Evolutionary conservation across 306 rosid species (phyloP).

Genomic region (Vicia faba): DNA sequence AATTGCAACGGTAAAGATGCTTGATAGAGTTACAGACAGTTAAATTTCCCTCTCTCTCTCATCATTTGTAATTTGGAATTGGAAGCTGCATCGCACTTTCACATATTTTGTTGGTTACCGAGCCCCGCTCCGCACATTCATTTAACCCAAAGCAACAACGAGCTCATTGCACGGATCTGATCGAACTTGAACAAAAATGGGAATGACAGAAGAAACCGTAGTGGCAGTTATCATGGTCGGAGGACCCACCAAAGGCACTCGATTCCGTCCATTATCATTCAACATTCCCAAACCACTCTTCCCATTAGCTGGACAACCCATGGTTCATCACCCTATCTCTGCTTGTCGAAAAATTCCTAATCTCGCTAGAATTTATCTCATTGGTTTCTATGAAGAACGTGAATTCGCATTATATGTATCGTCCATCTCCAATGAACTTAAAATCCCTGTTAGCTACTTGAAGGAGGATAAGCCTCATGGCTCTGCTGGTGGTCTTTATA

Average conservation of each 20-base stretch:
- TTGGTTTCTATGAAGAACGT: constrained; percentile 96
- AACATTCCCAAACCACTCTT: constrained; percentile 92
- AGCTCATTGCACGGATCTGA: too few species aligned
- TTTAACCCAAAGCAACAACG: too few species aligned
- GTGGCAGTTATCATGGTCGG: constrained; percentile 99
- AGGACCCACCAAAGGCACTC: constrained; percentile 98
- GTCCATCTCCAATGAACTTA: constrained; percentile 89
- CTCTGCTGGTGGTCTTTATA: constrained; percentile 93
- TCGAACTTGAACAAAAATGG: constrained; percentile 41
- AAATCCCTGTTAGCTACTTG: constrained; percentile 89
- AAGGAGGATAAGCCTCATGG: constrained; percentile 95
- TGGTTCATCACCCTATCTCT: constrained; percentile 97
- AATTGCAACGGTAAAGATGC: neutral
- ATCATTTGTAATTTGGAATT: neutral
- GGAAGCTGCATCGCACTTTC: constrained; percentile 35
- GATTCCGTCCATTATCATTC: constrained; percentile 93
- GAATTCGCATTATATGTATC: constrained; percentile 83
- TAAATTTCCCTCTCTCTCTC: neutral
- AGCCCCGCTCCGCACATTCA: neutral
- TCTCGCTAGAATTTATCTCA: constrained; percentile 75
- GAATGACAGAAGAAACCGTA: constrained; percentile 65
- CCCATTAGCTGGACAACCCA: constrained; percentile 96
- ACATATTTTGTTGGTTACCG: constrained; percentile 21
- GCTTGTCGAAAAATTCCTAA: constrained; percentile 94
- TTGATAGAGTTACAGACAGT: neutral